Evolutionary conservation across 2,329 filamentous ascomycete genomes (phyloP).

Genomic region (Boeremia exigua): DNA sequence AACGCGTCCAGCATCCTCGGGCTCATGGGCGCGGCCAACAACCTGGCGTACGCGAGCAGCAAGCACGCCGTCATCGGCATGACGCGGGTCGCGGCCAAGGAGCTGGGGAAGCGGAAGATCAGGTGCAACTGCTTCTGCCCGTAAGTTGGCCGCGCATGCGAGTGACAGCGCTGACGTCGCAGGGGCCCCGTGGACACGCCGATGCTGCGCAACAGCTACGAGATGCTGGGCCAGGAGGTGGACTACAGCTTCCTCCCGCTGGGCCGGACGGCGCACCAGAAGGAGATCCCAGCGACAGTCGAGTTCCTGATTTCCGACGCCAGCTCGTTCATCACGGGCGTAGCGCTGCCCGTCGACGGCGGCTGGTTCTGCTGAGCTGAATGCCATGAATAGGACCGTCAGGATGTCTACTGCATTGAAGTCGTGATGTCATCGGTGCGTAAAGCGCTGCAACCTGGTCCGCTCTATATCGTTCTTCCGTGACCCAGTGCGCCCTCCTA

Average conservation of each 20-base stretch:
- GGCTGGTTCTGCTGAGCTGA: constrained; percentile 46
- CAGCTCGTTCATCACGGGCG: constrained; percentile 55
- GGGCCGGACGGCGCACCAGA: constrained; percentile 33
- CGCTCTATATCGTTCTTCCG: too few relatives aligned
- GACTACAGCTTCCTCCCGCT: constrained; percentile 34
- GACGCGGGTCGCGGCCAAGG: constrained; percentile 49
- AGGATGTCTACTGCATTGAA: too few relatives aligned
- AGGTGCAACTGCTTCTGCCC: constrained; percentile 46
- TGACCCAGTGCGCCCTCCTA: too few relatives aligned
- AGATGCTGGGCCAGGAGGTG: constrained; percentile 25
- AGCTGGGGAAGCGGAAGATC: constrained; percentile 45
- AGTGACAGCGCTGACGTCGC: background rate
- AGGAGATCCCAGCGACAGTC: constrained; percentile 53
- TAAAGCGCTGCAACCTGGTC: too few relatives aligned
- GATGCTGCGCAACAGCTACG: constrained; percentile 35
- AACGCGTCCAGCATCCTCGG: constrained; percentile 61
- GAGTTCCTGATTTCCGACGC: constrained; percentile 57
- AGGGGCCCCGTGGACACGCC: constrained; percentile 45
- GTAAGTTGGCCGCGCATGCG: constrained; percentile 27
- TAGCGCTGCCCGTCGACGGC: constrained; percentile 55
- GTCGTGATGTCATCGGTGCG: constrained; percentile 9
- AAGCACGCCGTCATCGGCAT: constrained; percentile 53
- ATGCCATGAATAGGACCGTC: too few relatives aligned
- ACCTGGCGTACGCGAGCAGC: constrained; percentile 45
- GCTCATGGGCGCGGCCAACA: constrained; percentile 50